Evolutionary conservation across 345 rosid species (phyloP), one percentile per base, ranked within the genome.

Genomic region (Citrus cavaleriei): DNA sequence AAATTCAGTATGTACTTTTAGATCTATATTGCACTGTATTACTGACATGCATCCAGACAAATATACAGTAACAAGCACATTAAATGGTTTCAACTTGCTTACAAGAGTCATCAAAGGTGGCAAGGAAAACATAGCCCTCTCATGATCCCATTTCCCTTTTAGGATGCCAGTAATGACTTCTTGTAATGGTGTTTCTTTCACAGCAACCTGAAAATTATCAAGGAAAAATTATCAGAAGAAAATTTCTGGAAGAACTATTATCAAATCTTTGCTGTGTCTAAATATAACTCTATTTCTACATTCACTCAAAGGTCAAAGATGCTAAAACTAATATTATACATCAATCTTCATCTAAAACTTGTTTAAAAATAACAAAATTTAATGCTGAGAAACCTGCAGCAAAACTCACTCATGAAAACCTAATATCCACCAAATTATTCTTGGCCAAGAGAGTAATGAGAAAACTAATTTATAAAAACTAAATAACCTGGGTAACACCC

Each of bases 101-200:
- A 90, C 94, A 83, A 93, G 93, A 81, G 81, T 90, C 98, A 96
- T 91, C 79, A 93, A 80, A 76, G 99, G 99, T 9, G 99, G 99
- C 90, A 96, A 86, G 72, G 90, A 93, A 85, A 96, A 93, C 79
- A 81, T 85, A 13, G 97, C 86, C 83, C 95, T 93, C 88, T 89
- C 92, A 83, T 96, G 97, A 87, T 96, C 93, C 98, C 98, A 94
- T 7, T 87, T 86, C 72, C 85, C 94, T 14, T 89, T 89, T 73
- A 96, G 83, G 70, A 93, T 89, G 80, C 80, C 83, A 61, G 83
- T 71, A 68, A 92, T 76, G 69, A 90, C 87, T 54, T 96, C 98
- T 71, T 85, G 78, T 77, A 93, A 76, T 58, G 93, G 93, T 77
- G 86, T 51, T 76, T 85, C 93, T 38, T 83, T 70, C 35, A 62